Evolutionary conservation across 768 basidiomycete species (phyloP).

Genomic region (Mycena capillaripes): DNA sequence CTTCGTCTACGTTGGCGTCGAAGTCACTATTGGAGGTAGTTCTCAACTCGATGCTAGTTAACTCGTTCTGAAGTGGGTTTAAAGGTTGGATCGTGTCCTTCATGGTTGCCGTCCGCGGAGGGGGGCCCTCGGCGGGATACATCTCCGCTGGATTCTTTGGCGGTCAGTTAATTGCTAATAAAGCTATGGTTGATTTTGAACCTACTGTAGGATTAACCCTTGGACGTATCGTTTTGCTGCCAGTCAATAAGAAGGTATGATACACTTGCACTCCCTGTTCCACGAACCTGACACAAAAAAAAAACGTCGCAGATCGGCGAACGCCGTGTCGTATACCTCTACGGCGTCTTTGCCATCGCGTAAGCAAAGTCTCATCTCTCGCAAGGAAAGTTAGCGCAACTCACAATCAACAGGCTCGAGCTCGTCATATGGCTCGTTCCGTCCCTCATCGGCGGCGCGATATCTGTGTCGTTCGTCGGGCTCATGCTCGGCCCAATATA

Average conservation of each 20-base stretch:
- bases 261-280: neutral
- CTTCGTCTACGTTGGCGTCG: constrained; percentile 61
- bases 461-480: constrained; percentile 64
- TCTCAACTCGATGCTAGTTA: neutral
- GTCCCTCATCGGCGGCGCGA: constrained; percentile 61
- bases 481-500: constrained; percentile 69
- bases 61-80: neutral
- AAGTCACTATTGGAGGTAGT: constrained; percentile 46
- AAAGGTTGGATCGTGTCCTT: constrained; percentile 64
- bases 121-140: constrained; percentile 59
- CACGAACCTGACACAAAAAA: no score
- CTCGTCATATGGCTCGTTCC: constrained; percentile 66
- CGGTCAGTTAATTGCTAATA: no score
- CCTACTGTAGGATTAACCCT: constrained; percentile 56
- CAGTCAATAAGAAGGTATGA: constrained; percentile 52
- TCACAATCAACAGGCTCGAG: constrained; percentile 53
- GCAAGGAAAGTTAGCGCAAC: neutral
- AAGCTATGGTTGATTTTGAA: no score
- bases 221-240: constrained; percentile 54
- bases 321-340: constrained; percentile 52
- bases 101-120: constrained; percentile 53
- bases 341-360: constrained; percentile 53
- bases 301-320: constrained; percentile 51
- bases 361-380: constrained; percentile 11
- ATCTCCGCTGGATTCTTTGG: constrained; percentile 60